A percentile compares a stretch with the other conserved stretches of the same genome.
Evolutionary conservation across 192 early-diverging fungal species (phyloP).

Genomic region (Coemansia pectinata): DNA sequence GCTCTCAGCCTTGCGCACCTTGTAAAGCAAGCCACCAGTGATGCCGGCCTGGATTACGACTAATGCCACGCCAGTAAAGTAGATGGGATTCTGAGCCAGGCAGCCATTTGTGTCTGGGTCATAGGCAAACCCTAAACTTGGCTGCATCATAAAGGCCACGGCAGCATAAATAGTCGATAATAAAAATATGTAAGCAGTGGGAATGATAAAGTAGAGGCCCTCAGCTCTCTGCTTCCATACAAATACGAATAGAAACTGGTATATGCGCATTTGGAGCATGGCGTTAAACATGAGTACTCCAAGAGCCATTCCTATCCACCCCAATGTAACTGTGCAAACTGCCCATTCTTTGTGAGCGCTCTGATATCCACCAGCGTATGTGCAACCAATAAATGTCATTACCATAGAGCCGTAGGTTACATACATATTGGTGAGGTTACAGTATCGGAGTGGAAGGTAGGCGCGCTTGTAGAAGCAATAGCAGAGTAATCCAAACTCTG

Average conservation of each 20-base stretch:
- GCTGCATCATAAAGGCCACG: constrained; percentile 27
- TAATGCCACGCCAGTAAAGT: constrained; percentile 24
- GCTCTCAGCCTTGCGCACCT: constrained; percentile 32
- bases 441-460: constrained; percentile 38
- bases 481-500: constrained; percentile 22
- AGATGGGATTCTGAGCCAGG: constrained; percentile 19
- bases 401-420: constrained; percentile 35
- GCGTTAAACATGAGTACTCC: constrained; percentile 36
- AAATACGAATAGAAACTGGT: constrained; percentile 39
- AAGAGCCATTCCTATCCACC: constrained; percentile 46
- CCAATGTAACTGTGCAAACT: constrained; percentile 33
- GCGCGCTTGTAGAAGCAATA: constrained; percentile 37
- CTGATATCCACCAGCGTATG: constrained; percentile 17
- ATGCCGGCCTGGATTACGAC: constrained; percentile 26
- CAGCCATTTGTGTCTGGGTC: constrained; percentile 23
- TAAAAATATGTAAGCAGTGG: constrained; percentile 16
- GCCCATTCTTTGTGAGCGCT: constrained; percentile 22
- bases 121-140: constrained; percentile 24
- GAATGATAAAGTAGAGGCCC: constrained; percentile 35
- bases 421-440: constrained; percentile 44
- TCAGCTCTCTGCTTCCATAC: constrained; percentile 24
- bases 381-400: constrained; percentile 42
- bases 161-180: constrained; percentile 25
- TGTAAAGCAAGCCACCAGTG: constrained; percentile 23
- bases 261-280: constrained; percentile 38